Evolutionary conservation across 768 basidiomycete species (phyloP), one percentile per base, ranked within the genome.

Genomic region (Psilocybe cyanescens): DNA sequence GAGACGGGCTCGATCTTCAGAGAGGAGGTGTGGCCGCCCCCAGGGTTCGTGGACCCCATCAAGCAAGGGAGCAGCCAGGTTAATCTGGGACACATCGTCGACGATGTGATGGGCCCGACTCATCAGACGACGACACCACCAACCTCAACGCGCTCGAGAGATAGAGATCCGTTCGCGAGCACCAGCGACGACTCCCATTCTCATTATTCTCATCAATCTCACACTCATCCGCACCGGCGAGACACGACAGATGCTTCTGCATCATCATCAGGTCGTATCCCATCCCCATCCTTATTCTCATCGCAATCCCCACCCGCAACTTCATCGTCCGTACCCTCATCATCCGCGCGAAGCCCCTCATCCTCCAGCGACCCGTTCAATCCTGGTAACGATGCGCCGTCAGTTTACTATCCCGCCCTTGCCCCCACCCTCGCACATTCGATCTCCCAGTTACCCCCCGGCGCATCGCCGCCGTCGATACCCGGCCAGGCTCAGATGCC

Each of bases 91-190:
- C 72, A 65, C 8, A 82, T 84, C 50, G 78, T 83, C 8, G 76
- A 81, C 57, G 77, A 82, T 51, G 77, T 84, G 1, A 84, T 84
- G 83, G 83, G 83, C 2, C 77, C 79, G 8, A 28, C 50, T n/a
- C 24, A 3, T 60, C 58, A 8, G 28, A 24, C 4, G 33, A 7
- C 33, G 24, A 24, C 24, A 24, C 24, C 24, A 24, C 24, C 24
- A 24, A 24, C 24, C 24, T 24, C 24, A 24, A 24, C 24, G 24
- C 24, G 24, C 24, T 24, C 24, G 24, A 24, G 24, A 24, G 24
- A 24, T 24, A 33, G 33, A 14, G 31, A 53, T 37, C 33, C 51
- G 6, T 19, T 12, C 12, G 4, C 12, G 8, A 37, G 51, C 17
- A 58, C 56, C 55, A 53, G 24, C 29, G 46, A 48, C 54, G 52